These are phyloP conservation scores for Theobroma grandiflorum DNA, from an alignment of 441 rosid species.

Conservation along the genomic window DNA sequence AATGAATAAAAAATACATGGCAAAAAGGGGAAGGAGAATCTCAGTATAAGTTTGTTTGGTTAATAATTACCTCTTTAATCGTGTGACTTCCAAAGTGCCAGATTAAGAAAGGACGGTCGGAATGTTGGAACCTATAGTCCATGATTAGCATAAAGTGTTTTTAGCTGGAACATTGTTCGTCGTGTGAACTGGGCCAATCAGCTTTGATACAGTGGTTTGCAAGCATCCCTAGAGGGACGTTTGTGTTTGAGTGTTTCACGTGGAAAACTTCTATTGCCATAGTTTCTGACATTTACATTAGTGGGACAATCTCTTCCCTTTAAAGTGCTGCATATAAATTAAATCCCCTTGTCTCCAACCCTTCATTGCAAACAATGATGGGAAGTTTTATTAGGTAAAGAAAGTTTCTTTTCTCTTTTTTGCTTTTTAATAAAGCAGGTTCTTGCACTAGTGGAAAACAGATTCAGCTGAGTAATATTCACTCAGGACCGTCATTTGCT, in stretches of 20 bases:
- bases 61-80: slow-evolving; percentile 1
- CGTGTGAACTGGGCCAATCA: slow-evolving; percentile 4
- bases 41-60: neutral
- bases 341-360: neutral
- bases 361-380: neutral
- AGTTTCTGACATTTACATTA: neutral
- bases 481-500: neutral
- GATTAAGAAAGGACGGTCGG: neutral
- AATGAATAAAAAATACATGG: neutral
- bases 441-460: neutral
- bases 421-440: neutral
- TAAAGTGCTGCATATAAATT: neutral
- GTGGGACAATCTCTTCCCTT: neutral
- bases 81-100: slow-evolving; percentile 4
- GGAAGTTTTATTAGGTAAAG: neutral
- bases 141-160: neutral
- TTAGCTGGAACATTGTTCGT: too few species aligned
- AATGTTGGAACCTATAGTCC: neutral
- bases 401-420: neutral
- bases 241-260: neutral
- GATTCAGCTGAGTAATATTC: neutral
- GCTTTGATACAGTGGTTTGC: too few species aligned
- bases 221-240: neutral
- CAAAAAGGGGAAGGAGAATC: slow-evolving; percentile 15
- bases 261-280: neutral